Evolutionary conservation across 257 asterid genomes (phyloP), one percentile per base, ranked within the genome.

Genomic region (Plantago ovata): DNA sequence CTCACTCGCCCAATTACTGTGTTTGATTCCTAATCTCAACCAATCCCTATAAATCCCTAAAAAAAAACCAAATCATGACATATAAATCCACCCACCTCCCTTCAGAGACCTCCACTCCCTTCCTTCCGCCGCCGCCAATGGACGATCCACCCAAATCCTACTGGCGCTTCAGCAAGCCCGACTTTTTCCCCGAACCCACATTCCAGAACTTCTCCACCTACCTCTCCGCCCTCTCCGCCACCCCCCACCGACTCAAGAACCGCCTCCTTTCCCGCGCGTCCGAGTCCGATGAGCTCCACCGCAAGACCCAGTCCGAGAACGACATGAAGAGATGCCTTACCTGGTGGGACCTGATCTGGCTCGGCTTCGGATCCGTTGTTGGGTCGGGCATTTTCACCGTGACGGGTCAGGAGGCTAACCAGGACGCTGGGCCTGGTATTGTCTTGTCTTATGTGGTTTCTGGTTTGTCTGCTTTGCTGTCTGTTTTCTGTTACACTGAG

Each of bases 281-380:
- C 38, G 98, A 92, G 10, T 50, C 72, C 45, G 52, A 45, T 3
- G 98, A 92, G 72, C 79, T 85, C 33, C 75, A 63, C 19, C 69
- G 78, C 62, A 78, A 75, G 70, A 77, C 75, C 28, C 86, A 85
- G 43, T 85, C 96, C 3, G 96, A 92, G 60, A 69, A 88, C 47
- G 79, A 81, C 43, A 81, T 92, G 95, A 74, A 73, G 58, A 57
- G 58, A n/a, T 85, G 95, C 72, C 83, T 92, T 14, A 88, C 95
- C 3, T 92, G 96, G 98, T 92, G 95, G 94, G 98, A 92, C 75
- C 77, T 92, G 7, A 56, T 88, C 3, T 92, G 98, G 98, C 79
- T 92, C 53, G 96, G 89, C 0, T 88, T 92, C 64, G 98, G 98
- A 43, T 77, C 95, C 39, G 95, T 92, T 38, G 95, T 92, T 21